Percentiles rank a stretch among this genome's conserved stretches.
Conservation (phyloP, 192 early-diverging fungal genomes). For the Backusella liffmaniae region DNA sequence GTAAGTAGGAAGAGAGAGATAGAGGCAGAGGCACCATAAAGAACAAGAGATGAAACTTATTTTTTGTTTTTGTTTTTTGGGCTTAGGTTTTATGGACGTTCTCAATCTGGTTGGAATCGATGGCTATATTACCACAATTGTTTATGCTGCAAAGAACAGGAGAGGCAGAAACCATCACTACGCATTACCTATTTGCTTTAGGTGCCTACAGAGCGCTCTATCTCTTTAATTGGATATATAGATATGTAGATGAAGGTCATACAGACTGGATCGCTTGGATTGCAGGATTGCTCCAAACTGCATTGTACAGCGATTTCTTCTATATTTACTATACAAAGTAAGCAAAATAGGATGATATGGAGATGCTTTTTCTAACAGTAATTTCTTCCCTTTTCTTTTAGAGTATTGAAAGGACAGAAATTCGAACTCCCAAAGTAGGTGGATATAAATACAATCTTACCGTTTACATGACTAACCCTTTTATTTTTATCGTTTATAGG, state of each 20-base stretch:
- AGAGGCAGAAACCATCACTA: slow-evolving; percentile 98
- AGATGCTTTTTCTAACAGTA: neutral
- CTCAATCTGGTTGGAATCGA: slow-evolving; percentile 94
- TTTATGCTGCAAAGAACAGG: slow-evolving; percentile 96
- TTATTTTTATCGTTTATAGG: neutral
- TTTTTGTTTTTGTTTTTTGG: slow-evolving; percentile 87
- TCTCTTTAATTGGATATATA: slow-evolving; percentile 94
- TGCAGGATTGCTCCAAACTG: slow-evolving; percentile 92
- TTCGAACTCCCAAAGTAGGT: slow-evolving; percentile 62
- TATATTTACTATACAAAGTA: slow-evolving; percentile 90
- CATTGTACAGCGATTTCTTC: slow-evolving; percentile 96
- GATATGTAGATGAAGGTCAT: slow-evolving; percentile 48
- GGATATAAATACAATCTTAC: neutral
- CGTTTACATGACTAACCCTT: neutral
- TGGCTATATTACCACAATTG: slow-evolving; percentile 98
- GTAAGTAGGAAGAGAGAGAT: slow-evolving; percentile 57
- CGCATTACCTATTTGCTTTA: slow-evolving; percentile 97
- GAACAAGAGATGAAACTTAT: neutral
- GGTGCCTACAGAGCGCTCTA: slow-evolving; percentile 90
- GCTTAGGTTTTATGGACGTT: slow-evolving; percentile 94
- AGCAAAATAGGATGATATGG: slow-evolving; percentile 58
- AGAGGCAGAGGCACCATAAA: slow-evolving; percentile 41
- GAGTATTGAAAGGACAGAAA: slow-evolving; percentile 67
- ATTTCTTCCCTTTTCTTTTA: slow-evolving; percentile 16
- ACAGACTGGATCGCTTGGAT: slow-evolving; percentile 84